These are phyloP conservation scores for Pseudocercospora pini-densiflorae DNA, from an alignment of 2,329 filamentous ascomycete genomes.

Conservation along the genomic window DNA sequence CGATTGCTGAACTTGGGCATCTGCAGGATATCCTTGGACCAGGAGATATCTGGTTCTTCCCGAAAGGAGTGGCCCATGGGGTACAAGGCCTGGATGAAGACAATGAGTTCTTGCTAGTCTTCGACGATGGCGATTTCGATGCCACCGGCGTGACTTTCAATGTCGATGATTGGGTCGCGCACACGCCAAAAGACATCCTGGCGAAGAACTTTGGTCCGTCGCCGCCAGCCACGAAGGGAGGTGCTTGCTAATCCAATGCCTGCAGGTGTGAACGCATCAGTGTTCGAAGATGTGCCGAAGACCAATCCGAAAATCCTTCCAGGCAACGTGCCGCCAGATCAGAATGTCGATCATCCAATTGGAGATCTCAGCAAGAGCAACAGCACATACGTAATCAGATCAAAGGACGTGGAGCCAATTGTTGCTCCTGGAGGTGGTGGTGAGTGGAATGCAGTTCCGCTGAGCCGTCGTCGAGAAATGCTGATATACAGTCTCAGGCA, in stretches of 20 bases:
- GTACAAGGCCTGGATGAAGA: conserved; percentile 68
- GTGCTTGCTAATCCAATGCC: background rate
- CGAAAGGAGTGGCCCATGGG: conserved; percentile 62
- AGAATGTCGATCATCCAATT: conserved; percentile 50
- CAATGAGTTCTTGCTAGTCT: conserved; percentile 63
- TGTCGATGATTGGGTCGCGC: conserved; percentile 70
- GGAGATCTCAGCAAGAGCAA: conserved; percentile 55
- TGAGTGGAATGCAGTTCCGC: background rate
- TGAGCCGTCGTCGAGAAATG: background rate
- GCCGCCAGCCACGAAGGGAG: background rate
- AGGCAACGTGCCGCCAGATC: conserved; percentile 55
- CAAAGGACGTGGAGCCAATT: conserved; percentile 15
- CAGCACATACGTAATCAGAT: conserved; percentile 59
- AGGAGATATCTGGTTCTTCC: conserved; percentile 31
- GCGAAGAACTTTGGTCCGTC: conserved; percentile 66
- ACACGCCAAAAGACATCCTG: conserved; percentile 66
- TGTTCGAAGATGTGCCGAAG: conserved; percentile 63
- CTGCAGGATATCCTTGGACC: conserved; percentile 50
- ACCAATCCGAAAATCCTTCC: conserved; percentile 64
- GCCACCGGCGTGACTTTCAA: conserved; percentile 63
- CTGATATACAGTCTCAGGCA: conserved; percentile 39
- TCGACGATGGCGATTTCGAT: conserved; percentile 61
- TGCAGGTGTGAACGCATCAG: conserved; percentile 54
- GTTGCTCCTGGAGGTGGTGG: conserved; percentile 59
- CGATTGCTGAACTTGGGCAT: background rate